Base-by-base conservation (phyloP, 129 eudicot genomes). In the Chrysanthemum seticuspe region DNA sequence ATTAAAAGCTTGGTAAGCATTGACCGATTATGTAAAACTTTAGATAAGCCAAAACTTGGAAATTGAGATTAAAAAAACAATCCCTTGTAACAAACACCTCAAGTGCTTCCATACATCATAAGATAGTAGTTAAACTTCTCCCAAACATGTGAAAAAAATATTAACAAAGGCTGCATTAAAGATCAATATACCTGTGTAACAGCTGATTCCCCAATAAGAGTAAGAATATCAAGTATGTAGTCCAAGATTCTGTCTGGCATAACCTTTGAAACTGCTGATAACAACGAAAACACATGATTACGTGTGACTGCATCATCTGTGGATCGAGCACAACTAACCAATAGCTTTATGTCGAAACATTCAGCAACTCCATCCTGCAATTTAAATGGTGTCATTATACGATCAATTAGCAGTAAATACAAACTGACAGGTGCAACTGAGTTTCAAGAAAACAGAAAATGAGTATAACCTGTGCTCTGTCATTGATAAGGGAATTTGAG, bases 321-420 rank as follows among this genome's bases (percentile, higher is more conserved):
- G 56, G 87, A 79, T 65, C 84, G 92, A 16, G 90, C 96, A 86
- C 97, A 94, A 68, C 82, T 78, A 72, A 94, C 85, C 71, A 94
- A 66, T 50, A 94, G 80, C 56, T 81, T 77, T 82, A 88, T 53
- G 70, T 94, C 97, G 81, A 76, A 75, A 11, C 68, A 71, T 67
- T 61, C 49, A 72, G 50, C 49, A 10, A 63, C 65, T 27, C 77
- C 76, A 72, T 70, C 90, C 97, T 91, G 90, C 67, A 80, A 82
- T 6, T n/a, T 18, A 58, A 73, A 73, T 8, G 68, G 76, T 40
- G 62, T 23, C 14, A 62, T 19, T 15, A 48, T 40, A 18, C 34
- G 25, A 53, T 81, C 21, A 72, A 58, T 45, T 62, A 40, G 23
- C 65, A 75, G 65, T 5, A 60, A 50, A 3, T 13, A 52, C 10